A percentile compares a stretch with the other conserved stretches of the same genome.
Conservation (phyloP, 495 filamentous ascomycete genomes). For the Elasticomyces elasticus region DNA sequence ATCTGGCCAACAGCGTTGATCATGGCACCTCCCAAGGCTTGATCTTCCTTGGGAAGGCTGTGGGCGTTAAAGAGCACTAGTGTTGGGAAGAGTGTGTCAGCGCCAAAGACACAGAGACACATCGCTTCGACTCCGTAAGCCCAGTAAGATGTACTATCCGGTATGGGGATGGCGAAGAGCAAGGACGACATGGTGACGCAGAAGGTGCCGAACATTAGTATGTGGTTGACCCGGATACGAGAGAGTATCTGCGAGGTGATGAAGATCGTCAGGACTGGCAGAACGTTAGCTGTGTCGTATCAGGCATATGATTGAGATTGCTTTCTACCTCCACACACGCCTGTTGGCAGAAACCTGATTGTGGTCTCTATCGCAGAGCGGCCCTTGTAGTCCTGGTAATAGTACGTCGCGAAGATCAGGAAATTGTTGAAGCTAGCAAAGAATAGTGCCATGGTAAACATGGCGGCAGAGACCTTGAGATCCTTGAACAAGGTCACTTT, state of each 20-base stretch:
- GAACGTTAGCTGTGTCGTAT: neutral
- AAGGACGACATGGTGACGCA: constrained; percentile 41
- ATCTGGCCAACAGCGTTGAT: constrained; percentile 51
- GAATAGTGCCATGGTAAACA: constrained; percentile 50
- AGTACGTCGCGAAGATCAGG: constrained; percentile 51
- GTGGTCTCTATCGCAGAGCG: constrained; percentile 47
- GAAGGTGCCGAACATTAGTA: constrained; percentile 45
- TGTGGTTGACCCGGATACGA: constrained; percentile 41
- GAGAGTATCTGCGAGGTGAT: constrained; percentile 46
- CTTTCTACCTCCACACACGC: constrained; percentile 35
- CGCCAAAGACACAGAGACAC: constrained; percentile 47
- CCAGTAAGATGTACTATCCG: constrained; percentile 45
- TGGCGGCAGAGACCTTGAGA: constrained; percentile 45
- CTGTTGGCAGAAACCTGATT: constrained; percentile 51
- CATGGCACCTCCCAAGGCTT: constrained; percentile 50
- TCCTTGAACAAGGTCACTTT: constrained; percentile 48
- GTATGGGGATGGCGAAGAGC: constrained; percentile 48
- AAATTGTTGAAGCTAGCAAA: constrained; percentile 51
- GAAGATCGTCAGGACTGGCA: constrained; percentile 34
- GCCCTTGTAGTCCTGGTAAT: constrained; percentile 51
- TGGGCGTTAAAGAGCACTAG: constrained; percentile 51
- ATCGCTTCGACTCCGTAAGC: constrained; percentile 51
- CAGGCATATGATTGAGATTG: neutral
- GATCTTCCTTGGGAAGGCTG: constrained; percentile 47
- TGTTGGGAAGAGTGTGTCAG: constrained; percentile 49